Conservation (phyloP, 2,329 filamentous ascomycete species). For the Geoglossum cookeanum region DNA sequence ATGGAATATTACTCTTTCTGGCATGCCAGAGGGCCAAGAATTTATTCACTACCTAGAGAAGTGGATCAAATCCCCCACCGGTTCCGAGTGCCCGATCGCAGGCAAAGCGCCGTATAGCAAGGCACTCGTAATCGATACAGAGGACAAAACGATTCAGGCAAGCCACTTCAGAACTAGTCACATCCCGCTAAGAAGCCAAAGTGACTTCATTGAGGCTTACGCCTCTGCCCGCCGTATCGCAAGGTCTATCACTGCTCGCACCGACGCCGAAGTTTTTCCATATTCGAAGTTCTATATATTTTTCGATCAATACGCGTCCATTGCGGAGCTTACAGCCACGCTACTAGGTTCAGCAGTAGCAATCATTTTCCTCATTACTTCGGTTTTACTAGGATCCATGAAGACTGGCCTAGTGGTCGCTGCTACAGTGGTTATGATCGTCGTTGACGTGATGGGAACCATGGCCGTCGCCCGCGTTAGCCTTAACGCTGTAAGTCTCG, state of each 20-base stretch:
- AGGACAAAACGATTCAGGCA: conserved; percentile 49
- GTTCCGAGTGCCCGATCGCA: conserved; percentile 68
- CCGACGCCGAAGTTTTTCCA: conserved; percentile 71
- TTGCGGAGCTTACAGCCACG: conserved; percentile 58
- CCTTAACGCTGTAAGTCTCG: conserved; percentile 83
- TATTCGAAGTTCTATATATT: conserved; percentile 98
- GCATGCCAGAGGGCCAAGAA: conserved; percentile 87
- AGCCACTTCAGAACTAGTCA: conserved; percentile 88
- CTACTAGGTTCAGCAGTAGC: conserved; percentile 68
- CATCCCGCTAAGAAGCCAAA: conserved; percentile 67
- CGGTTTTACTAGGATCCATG: conserved; percentile 64
- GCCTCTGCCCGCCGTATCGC: conserved; percentile 77
- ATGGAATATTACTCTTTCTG: conserved; percentile 77
- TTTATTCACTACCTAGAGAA: conserved; percentile 72
- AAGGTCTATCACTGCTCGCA: conserved; percentile 48
- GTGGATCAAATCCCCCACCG: conserved; percentile 66
- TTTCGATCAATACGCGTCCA: conserved; percentile 89
- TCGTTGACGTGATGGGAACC: conserved; percentile 82
- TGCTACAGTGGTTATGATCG: conserved; percentile 75
- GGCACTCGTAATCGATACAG: conserved; percentile 58
- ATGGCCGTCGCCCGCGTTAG: conserved; percentile 83
- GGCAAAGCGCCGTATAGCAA: conserved; percentile 75
- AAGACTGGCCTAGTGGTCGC: conserved; percentile 69
- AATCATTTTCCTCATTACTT: conserved; percentile 68
- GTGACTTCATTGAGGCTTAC: conserved; percentile 86